These are phyloP conservation scores for Knufia petricola DNA, from an alignment of 2,329 filamentous ascomycete genomes.

Conservation along the genomic window DNA sequence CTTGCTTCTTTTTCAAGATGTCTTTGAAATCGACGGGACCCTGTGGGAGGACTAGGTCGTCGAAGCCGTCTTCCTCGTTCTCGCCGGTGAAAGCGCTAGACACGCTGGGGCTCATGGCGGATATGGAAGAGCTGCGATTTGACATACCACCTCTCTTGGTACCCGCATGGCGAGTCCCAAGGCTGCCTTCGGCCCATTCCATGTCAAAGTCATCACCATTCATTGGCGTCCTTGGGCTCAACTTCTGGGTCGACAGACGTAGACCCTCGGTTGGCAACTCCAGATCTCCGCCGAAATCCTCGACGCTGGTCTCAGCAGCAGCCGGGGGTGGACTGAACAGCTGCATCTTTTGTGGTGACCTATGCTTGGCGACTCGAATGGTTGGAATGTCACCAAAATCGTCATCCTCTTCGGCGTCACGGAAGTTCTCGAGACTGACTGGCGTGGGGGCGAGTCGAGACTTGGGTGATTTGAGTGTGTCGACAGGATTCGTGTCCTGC, in stretches of 20 bases:
- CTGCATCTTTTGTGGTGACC: slow-evolving; percentile 40
- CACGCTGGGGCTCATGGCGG: slow-evolving; percentile 82
- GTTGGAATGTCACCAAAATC: slow-evolving; percentile 56
- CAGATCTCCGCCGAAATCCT: slow-evolving; percentile 64
- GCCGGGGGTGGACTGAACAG: slow-evolving; percentile 26
- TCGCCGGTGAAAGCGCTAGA: slow-evolving; percentile 84
- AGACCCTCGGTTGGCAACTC: slow-evolving; percentile 61
- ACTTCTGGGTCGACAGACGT: slow-evolving; percentile 50
- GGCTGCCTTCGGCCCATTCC: slow-evolving; percentile 86
- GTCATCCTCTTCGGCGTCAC: slow-evolving; percentile 52
- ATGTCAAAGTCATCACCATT: slow-evolving; percentile 65
- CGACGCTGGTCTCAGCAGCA: slow-evolving; percentile 37
- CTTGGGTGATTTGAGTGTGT: slow-evolving; percentile 36
- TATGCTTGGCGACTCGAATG: slow-evolving; percentile 57
- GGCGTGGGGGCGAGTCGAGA: slow-evolving; percentile 42
- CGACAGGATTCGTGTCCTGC: slow-evolving; percentile 25
- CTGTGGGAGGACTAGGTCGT: slow-evolving; percentile 75
- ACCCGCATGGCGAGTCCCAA: slow-evolving; percentile 82
- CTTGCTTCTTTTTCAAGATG: slow-evolving; percentile 61
- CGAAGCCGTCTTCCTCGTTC: slow-evolving; percentile 86
- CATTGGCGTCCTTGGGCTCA: slow-evolving; percentile 55
- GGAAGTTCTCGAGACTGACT: slow-evolving; percentile 51
- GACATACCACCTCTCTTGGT: slow-evolving; percentile 71
- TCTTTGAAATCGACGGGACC: slow-evolving; percentile 77
- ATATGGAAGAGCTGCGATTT: slow-evolving; percentile 74